Conservation (phyloP, 129 eudicot genomes). For the Erigeron canadensis region DNA sequence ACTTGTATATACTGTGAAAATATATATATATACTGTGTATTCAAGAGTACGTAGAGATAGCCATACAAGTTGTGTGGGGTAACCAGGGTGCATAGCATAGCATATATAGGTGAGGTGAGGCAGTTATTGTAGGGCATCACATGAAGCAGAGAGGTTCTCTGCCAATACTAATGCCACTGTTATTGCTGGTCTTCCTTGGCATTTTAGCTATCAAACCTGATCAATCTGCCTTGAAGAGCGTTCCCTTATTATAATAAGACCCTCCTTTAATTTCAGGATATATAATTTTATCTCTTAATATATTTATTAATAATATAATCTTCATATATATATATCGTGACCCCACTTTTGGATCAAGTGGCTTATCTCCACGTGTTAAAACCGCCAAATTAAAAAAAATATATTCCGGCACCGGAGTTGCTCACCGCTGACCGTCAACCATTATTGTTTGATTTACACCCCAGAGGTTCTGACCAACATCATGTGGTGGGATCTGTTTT, state of each 20-base stretch:
- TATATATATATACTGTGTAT: too few relatives aligned
- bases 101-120: background rate
- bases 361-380: slow-evolving; percentile 42
- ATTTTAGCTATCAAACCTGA: slow-evolving; percentile 46
- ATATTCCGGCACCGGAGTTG: slow-evolving; percentile 36
- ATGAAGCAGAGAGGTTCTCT: slow-evolving; percentile 35
- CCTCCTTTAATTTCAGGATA: slow-evolving; percentile 26
- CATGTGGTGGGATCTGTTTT: slow-evolving; percentile 73
- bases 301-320: background rate
- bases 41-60: too few relatives aligned
- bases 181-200: slow-evolving; percentile 14
- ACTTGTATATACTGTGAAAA: background rate
- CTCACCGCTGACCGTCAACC: slow-evolving; percentile 25
- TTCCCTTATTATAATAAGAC: slow-evolving; percentile 42
- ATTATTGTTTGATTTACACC: slow-evolving; percentile 19
- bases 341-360: slow-evolving; percentile 32
- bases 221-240: slow-evolving; percentile 66
- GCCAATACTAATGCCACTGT: slow-evolving; percentile 23
- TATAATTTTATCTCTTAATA: background rate
- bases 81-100: background rate
- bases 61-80: slow-evolving; percentile 30
- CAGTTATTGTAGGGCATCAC: slow-evolving; percentile 37
- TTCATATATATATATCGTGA: background rate
- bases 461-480: slow-evolving; percentile 38
- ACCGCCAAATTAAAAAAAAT: slow-evolving; percentile 1